These are phyloP conservation scores for Vitis hybrid DNA, from an alignment of 177 flowering plant genomes.

Conservation along the genomic window DNA sequence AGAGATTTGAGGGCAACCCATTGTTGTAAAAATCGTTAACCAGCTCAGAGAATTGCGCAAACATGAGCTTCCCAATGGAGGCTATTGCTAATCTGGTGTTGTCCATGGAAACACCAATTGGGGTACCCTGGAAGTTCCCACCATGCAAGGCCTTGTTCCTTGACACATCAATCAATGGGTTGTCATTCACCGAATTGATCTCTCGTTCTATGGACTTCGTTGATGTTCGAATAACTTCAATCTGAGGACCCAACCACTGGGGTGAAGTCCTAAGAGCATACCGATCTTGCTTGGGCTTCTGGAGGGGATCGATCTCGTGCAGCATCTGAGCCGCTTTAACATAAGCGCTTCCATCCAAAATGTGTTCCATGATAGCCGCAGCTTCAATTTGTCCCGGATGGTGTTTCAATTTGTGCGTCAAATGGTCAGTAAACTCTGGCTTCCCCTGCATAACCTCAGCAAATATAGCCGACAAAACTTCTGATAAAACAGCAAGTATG, in stretches of 20 bases:
- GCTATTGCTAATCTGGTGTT: conserved; percentile 70
- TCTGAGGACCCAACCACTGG: conserved; percentile 78
- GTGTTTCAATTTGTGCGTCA: conserved; percentile 79
- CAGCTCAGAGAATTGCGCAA: conserved; percentile 81
- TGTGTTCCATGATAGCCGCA: conserved; percentile 85
- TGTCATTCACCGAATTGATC: conserved; percentile 79
- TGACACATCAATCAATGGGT: conserved; percentile 75
- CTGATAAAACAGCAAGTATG: conserved; percentile 49
- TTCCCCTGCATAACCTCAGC: conserved; percentile 85
- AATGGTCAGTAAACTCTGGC: conserved; percentile 75
- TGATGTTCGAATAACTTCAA: conserved; percentile 66
- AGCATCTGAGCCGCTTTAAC: conserved; percentile 54
- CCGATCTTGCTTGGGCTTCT: conserved; percentile 77
- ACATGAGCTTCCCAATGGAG: conserved; percentile 73
- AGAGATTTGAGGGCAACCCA: conserved; percentile 75
- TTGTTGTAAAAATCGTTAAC: conserved; percentile 84
- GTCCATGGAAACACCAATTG: conserved; percentile 87
- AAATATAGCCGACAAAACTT: conserved; percentile 64
- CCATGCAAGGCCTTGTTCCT: conserved; percentile 78
- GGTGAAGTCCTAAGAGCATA: conserved; percentile 83
- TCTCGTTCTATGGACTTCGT: conserved; percentile 74
- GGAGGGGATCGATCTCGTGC: conserved; percentile 68
- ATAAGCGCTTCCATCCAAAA: conserved; percentile 66
- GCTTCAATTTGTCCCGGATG: conserved; percentile 91
- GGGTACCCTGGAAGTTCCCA: conserved; percentile 86